Evolutionary conservation across 225 moss, liverwort and hornwort species (phyloP), one percentile per base, ranked within the genome.

Genomic region (Asterella californica): DNA sequence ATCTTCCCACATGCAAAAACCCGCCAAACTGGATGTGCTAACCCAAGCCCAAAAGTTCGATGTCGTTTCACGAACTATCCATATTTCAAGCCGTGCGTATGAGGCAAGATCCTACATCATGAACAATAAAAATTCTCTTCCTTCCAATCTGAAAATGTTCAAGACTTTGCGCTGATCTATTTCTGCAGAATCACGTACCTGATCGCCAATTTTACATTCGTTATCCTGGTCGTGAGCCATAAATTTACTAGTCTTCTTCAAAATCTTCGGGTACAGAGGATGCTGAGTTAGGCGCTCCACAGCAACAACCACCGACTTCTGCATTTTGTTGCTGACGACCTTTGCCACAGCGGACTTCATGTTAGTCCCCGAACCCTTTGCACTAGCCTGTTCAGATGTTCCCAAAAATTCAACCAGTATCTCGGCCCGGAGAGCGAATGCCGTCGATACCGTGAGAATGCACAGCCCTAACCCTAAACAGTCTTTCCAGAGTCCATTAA

Each of bases 301-400:
- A 15, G 97, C 97, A 21, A 99, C 97, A 36, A 99, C 97, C 45
- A 99, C 93, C 29, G 97, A 99, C 76, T 99, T 99, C 53, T 93
- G 93, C 97, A 99, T 99, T 83, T 92, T 99, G 87, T 99, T 95
- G 74, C 94, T 95, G 78, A 99, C 91, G 77, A 99, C 97, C 81
- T 92, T 99, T 15, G 95, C 97, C 82, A 93, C 87, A 62, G 87
- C 86, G 37, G 90, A 86, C 88, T 89, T 91, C 97, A 93, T 93
- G 48, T 65, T 42, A 7, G 42, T 42, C 42, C 7, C 42, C 3
- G 4, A 42, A 42, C 4, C 42, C 42, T 42, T 7, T 3, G 42
- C 42, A 42, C 3, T 42, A 42, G 3, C 7, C 42, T 7, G 42
- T 42, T 7, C 42, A 2, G 4, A 42, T 7, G 42, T 2, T 42